Evolutionary conservation across 2,329 filamentous ascomycete genomes (phyloP), one percentile per base, ranked within the genome.

Genomic region (Calonectria honghensis): DNA sequence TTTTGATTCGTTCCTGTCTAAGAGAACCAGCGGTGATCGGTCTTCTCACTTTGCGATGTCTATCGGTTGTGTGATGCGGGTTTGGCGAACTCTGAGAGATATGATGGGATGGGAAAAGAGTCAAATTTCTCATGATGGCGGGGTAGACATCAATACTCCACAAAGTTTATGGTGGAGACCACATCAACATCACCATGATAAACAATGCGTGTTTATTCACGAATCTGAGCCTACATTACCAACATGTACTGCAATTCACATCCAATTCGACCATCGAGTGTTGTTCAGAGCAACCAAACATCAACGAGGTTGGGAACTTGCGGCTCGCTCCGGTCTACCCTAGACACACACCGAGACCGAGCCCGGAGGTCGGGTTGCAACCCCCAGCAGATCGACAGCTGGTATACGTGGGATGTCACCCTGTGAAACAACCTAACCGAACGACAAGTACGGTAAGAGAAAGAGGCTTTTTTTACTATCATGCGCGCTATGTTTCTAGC

Each of bases 101-200:
- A 41, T 54, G 65, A 54, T 37, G 31, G 18, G 4, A 24, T 39
- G 13, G 50, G 45, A 68, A 20, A 35, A 18, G 52, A 39, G 57
- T 16, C 39, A 70, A 70, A 70, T 51, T 63, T 70, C 45, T 63
- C 67, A 70, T 70, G 67, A 63, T 51, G 41, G 67, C 67, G 67
- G 67, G 67, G 67, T 70, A 70, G 16, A 13, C 29, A 13, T 20
- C 16, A 41, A 24, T 63, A 67, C 48, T 67, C 48, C 32, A 52
- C 35, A 39, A 29, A 37, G 24, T 29, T 52, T 41, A n/a, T 27
- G 64, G 35, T 52, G 64, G 45, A 39, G 48, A 39, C 64, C 27
- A 29, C 20, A 3, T 29, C 24, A 2, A 63, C 6, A 27, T 29
- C 24, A 16, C 35, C 57, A 63, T 41, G 32, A 37, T 29, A 35